A percentile compares a stretch with the other conserved stretches of the same genome.
Evolutionary conservation across 768 basidiomycete species (phyloP).

Genomic region (Boletus subcaerulescens): DNA sequence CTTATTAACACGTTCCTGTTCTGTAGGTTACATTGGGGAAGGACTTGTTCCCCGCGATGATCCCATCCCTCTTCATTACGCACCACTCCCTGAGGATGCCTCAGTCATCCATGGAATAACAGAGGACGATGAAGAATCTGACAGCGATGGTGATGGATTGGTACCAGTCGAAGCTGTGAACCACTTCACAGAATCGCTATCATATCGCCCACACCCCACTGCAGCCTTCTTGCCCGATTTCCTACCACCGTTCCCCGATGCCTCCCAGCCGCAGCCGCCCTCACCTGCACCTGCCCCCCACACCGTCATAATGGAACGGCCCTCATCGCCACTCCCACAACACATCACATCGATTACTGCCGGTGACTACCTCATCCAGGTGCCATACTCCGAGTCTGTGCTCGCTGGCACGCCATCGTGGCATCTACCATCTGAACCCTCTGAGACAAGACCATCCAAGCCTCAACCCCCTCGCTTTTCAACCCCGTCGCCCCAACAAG

Average conservation of each 20-base stretch:
- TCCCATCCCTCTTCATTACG: constrained; percentile 51
- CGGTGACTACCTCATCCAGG: constrained; percentile 67
- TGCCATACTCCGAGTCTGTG: constrained; percentile 73
- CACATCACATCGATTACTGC: constrained; percentile 42
- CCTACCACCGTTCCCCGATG: constrained; percentile 36
- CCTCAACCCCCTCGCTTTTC: constrained; percentile 32
- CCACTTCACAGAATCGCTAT: constrained; percentile 18
- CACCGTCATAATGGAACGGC: constrained; percentile 31
- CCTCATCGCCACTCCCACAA: constrained; percentile 42
- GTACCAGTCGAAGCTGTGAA: constrained; percentile 19
- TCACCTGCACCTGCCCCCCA: constrained; percentile 38
- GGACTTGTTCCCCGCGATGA: constrained; percentile 59
- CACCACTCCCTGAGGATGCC: constrained; percentile 30
- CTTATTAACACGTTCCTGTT: constrained; percentile 21
- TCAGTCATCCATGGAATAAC: constrained; percentile 14
- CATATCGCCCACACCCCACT: constrained; percentile 33
- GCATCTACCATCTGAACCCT: constrained; percentile 56
- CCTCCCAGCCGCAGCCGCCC: constrained; percentile 25
- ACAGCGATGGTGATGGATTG: constrained; percentile 12
- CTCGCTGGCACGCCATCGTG: constrained; percentile 63
- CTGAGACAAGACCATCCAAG: constrained; percentile 23
- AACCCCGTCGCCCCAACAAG: constrained; percentile 58
- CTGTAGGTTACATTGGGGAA: constrained; percentile 56
- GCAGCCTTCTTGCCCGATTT: constrained; percentile 29
- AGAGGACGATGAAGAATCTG: constrained; percentile 32